A percentile compares a stretch with the other conserved stretches of the same genome.
Evolutionary conservation across 1,284 basidiomycete species (phyloP).

Genomic region (Trichosporon coremiiforme): DNA sequence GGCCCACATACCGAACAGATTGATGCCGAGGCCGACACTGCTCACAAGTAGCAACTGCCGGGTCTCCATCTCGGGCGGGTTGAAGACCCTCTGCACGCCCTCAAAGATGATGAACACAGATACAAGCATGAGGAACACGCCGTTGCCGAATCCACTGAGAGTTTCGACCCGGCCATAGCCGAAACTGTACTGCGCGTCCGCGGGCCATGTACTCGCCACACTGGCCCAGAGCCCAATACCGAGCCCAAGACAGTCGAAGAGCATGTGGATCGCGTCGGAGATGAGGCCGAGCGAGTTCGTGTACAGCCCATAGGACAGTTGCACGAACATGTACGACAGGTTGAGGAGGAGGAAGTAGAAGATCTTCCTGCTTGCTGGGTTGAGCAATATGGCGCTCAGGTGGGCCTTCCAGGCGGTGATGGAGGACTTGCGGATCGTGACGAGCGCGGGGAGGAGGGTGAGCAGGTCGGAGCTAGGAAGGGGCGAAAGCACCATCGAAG

Average conservation of each 20-base stretch:
- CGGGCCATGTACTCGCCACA: conserved; percentile 96
- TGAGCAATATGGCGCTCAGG: conserved; percentile 83
- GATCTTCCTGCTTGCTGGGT: conserved; percentile 89
- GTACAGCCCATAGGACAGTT: conserved; percentile 95
- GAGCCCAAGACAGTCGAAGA: conserved; percentile 98
- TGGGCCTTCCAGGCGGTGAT: conserved; percentile 62
- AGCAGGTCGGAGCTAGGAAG: background rate
- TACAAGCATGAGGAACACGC: conserved; percentile 93
- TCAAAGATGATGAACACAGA: conserved; percentile 99
- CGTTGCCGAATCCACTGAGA: conserved; percentile 96
- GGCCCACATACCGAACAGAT: conserved; percentile 98
- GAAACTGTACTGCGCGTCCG: conserved; percentile 91
- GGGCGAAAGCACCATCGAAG: background rate
- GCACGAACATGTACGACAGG: conserved; percentile 91
- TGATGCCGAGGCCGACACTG: conserved; percentile 84
- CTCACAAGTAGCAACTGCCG: conserved; percentile 89
- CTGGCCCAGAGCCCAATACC: conserved; percentile 94
- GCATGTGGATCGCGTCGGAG: conserved; percentile 99
- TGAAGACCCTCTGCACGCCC: conserved; percentile 88
- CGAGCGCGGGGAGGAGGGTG: conserved; percentile 34
- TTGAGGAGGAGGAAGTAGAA: conserved; percentile 97
- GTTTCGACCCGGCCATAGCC: conserved; percentile 99
- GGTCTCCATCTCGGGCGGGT: conserved; percentile 98
- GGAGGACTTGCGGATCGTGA: background rate
- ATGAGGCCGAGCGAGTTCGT: conserved; percentile 97